Conservation (phyloP, 208 protist species). For the Crithidia bombi region DNA sequence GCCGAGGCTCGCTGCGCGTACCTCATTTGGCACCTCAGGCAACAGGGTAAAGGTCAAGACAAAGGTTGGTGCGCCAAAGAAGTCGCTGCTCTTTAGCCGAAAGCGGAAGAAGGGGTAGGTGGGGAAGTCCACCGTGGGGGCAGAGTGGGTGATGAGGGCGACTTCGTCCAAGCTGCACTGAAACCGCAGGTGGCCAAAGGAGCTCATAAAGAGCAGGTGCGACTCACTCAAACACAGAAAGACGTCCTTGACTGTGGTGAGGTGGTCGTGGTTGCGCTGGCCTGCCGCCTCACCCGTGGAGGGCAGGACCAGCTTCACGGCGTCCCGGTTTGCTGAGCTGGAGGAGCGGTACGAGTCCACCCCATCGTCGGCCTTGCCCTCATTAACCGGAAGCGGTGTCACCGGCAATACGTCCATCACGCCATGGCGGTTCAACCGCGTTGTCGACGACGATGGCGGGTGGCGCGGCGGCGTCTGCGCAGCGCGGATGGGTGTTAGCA, state of each 20-base stretch:
- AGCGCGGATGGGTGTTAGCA: conserved; percentile 6
- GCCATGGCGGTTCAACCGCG: conserved; percentile 1
- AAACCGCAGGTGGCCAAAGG: conserved; percentile 41
- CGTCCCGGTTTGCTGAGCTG: conserved; percentile 19
- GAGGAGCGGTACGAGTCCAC: neutral
- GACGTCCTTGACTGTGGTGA: conserved; percentile 39
- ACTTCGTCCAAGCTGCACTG: conserved; percentile 48
- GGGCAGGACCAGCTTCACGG: conserved; percentile 34
- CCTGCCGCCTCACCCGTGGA: conserved; percentile 1
- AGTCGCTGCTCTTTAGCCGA: conserved; percentile 16
- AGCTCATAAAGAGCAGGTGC: conserved; percentile 51
- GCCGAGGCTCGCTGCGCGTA: neutral
- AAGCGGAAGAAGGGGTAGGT: conserved; percentile 25
- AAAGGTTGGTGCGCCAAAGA: conserved; percentile 22
- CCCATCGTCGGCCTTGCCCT: neutral
- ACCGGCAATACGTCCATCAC: neutral
- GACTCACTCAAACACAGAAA: conserved; percentile 44
- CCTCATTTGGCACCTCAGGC: conserved; percentile 16
- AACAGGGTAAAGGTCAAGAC: conserved; percentile 23
- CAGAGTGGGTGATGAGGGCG: conserved; percentile 36
- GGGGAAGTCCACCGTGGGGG: conserved; percentile 6
- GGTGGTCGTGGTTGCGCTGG: neutral
- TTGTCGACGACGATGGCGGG: neutral
- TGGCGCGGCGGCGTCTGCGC: neutral
- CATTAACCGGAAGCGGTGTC: neutral